Evolutionary conservation across 2,329 filamentous ascomycete species (phyloP).

Genomic region (Gyromitra esculenta): DNA sequence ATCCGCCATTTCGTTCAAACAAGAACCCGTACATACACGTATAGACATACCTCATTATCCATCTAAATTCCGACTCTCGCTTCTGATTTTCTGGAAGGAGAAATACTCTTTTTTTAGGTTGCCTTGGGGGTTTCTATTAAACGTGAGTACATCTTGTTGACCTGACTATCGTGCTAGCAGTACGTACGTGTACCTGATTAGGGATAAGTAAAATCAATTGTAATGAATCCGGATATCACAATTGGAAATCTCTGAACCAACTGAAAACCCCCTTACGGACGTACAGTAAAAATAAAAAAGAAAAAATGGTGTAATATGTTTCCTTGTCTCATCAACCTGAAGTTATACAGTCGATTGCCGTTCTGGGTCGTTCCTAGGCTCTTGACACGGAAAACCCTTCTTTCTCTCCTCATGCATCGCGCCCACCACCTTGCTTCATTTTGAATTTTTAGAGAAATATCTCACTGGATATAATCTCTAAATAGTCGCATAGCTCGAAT

Average conservation of each 20-base stretch:
- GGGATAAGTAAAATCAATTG: not conserved
- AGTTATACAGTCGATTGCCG: constrained; percentile 20
- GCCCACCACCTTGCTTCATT: not conserved
- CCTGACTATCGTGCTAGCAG: not conserved
- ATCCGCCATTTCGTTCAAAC: constrained; percentile 23
- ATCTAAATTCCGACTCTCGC: no score
- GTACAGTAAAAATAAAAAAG: constrained; percentile 1
- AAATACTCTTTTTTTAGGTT: not conserved
- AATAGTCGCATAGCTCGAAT: not conserved
- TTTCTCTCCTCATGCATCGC: constrained; percentile 2
- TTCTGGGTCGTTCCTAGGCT: constrained; percentile 10
- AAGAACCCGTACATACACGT: constrained; percentile 16
- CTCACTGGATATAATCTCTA: not conserved
- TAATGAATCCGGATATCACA: not conserved
- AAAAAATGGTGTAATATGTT: not conserved
- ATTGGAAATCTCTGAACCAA: not conserved
- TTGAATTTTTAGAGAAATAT: not conserved
- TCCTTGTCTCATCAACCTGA: constrained; percentile 13
- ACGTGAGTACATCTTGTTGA: no score
- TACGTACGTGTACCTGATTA: constrained; percentile 1
- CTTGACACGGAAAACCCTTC: not conserved
- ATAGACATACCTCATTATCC: not conserved
- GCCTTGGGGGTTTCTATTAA: not conserved
- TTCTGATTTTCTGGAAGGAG: not conserved
- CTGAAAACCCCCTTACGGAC: not conserved